A percentile compares a stretch with the other conserved stretches of the same genome.
Conservation (phyloP, 306 rosid genomes). For the Pyrus betulifolia region DNA sequence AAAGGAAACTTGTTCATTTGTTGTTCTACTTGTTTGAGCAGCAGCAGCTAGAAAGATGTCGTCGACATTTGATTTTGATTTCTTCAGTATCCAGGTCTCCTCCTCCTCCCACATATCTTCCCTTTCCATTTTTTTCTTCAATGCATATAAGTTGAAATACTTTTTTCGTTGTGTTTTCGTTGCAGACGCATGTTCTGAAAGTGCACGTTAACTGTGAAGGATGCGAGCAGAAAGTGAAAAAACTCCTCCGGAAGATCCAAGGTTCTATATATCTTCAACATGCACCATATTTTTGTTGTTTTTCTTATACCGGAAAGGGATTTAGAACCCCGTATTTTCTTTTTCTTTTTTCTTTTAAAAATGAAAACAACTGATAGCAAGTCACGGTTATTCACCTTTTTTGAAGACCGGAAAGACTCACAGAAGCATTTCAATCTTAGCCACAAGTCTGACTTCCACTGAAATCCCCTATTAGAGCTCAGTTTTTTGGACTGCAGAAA, state of each 20-base stretch:
- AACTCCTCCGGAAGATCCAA: constrained; percentile 40
- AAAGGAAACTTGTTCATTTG: too few relatives aligned
- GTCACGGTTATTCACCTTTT: accelerated
- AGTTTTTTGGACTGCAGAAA: not conserved
- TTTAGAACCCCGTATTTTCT: too few relatives aligned
- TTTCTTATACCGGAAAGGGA: too few relatives aligned
- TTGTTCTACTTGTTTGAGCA: too few relatives aligned
- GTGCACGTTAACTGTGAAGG: constrained; percentile 57
- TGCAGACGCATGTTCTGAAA: constrained; percentile 40
- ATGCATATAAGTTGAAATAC: not conserved
- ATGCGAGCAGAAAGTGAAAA: constrained; percentile 38
- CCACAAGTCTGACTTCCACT: too few relatives aligned
- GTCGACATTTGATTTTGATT: too few relatives aligned
- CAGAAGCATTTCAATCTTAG: accelerated
- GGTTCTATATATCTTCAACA: constrained; percentile 13
- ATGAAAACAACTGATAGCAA: too few relatives aligned
- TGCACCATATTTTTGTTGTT: too few relatives aligned
- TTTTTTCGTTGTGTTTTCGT: not conserved
- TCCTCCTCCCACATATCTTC: not conserved
- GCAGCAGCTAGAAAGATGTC: too few relatives aligned
- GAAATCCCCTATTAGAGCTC: not conserved
- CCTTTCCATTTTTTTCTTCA: not conserved
- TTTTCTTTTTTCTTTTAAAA: too few relatives aligned
- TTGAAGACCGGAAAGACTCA: too few relatives aligned
- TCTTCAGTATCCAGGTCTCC: too few relatives aligned